phyloP scores from a whole-genome alignment of 2,329 filamentous ascomycete genomes.

The Fusarium stilboides region DNA sequence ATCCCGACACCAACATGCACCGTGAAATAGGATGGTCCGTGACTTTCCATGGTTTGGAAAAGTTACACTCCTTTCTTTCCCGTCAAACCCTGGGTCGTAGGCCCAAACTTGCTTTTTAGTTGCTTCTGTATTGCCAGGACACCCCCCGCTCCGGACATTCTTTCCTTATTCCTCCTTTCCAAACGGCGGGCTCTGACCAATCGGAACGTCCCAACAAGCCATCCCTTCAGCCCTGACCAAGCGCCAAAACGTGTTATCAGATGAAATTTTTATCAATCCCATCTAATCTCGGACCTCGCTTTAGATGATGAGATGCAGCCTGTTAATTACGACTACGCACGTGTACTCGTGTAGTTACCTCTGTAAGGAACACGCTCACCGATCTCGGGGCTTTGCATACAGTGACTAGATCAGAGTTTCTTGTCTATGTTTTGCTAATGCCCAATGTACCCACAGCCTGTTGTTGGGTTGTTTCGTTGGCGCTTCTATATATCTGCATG shows the following conservation, averaged over 20 bases:
- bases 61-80: not conserved
- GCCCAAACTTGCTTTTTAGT: slow-evolving; percentile 6
- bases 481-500: slow-evolving; percentile 18
- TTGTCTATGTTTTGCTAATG: slow-evolving; percentile 14
- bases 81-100: not conserved
- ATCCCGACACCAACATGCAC: not conserved
- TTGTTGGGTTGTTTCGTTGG: slow-evolving; percentile 23
- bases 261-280: slow-evolving; percentile 50
- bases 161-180: slow-evolving; percentile 24
- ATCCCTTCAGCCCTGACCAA: slow-evolving; percentile 18
- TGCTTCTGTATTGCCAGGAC: not conserved
- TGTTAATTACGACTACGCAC: slow-evolving; percentile 13
- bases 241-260: slow-evolving; percentile 36
- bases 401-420: slow-evolving; percentile 6
- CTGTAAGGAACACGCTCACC: slow-evolving; percentile 19
- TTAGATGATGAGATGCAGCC: slow-evolving; percentile 25
- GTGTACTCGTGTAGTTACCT: not conserved
- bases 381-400: slow-evolving; percentile 38
- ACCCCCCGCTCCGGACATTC: slow-evolving; percentile 3
- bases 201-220: slow-evolving; percentile 35
- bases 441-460: slow-evolving; percentile 11
- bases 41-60: not conserved
- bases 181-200: slow-evolving; percentile 28
- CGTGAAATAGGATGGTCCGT: not conserved
- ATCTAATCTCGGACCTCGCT: slow-evolving; percentile 49